Evolutionary conservation across 345 rosid species (phyloP).

Genomic region (Populus alba): DNA sequence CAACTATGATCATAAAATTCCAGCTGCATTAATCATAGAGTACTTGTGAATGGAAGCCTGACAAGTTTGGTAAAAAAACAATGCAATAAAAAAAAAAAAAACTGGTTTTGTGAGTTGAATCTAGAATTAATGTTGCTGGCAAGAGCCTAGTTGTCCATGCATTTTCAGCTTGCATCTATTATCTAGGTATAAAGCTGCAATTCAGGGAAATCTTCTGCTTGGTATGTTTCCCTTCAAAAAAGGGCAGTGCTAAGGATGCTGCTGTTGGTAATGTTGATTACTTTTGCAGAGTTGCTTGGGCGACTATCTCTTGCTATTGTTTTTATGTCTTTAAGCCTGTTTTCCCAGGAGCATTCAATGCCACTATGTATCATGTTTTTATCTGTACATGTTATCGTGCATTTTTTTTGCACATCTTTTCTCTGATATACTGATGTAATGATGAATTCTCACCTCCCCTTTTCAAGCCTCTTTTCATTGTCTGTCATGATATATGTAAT

Average conservation of each 20-base stretch:
- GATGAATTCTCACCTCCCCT: not conserved
- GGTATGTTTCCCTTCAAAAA: not conserved
- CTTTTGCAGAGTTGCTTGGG: not conserved
- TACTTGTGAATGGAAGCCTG: not conserved
- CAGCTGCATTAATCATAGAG: not conserved
- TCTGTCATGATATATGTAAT: conserved; percentile 1
- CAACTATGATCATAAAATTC: not conserved
- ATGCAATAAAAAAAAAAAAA: too few species aligned
- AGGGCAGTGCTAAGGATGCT: not conserved
- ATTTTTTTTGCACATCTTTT: not conserved
- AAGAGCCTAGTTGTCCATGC: not conserved
- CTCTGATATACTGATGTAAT: not conserved
- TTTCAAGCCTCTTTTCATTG: conserved; percentile 2
- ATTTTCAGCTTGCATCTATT: not conserved
- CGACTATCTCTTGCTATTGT: not conserved
- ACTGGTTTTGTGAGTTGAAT: not conserved
- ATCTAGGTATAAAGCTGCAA: not conserved
- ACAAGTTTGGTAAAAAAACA: not conserved
- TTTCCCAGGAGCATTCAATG: not conserved
- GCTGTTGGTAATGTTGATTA: not conserved
- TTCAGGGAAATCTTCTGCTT: not conserved
- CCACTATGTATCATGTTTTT: not conserved
- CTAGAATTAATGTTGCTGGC: not conserved
- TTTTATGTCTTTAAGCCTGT: not conserved
- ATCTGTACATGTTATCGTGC: not conserved